A percentile compares a stretch with the other conserved stretches of the same genome.
Evolutionary conservation across 163 green algal genomes (phyloP).

Genomic region (Chloromonas sp.): DNA sequence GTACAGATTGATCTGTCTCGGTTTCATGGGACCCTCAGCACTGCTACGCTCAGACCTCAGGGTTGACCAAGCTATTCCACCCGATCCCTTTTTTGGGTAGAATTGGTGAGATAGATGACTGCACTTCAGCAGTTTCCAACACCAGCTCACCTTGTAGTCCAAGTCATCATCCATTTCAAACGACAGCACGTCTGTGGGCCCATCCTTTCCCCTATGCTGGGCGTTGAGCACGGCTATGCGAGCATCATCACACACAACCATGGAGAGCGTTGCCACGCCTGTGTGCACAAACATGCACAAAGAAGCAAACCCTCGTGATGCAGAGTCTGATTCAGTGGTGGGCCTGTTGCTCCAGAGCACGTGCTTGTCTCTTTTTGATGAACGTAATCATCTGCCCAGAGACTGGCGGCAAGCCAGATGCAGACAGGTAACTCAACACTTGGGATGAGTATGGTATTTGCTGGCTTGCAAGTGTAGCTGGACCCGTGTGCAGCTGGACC

Average conservation of each 20-base stretch:
- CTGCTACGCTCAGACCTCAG: too few relatives aligned
- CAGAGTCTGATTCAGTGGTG: not conserved
- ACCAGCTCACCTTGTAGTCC: slow-evolving; percentile 22
- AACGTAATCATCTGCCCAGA: not conserved
- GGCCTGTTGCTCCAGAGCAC: not conserved
- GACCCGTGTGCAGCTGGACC: not conserved
- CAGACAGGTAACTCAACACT: too few relatives aligned
- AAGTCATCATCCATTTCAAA: slow-evolving; percentile 76
- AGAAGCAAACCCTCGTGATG: not conserved
- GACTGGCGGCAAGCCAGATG: too few relatives aligned
- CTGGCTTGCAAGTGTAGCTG: too few relatives aligned
- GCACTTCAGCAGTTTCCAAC: too few relatives aligned
- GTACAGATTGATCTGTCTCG: too few relatives aligned
- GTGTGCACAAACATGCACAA: not conserved
- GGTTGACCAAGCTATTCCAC: too few relatives aligned
- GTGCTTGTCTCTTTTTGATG: not conserved
- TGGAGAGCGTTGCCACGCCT: slow-evolving; percentile 61
- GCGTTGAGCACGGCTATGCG: slow-evolving; percentile 83
- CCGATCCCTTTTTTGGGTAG: too few relatives aligned
- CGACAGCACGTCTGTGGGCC: slow-evolving; percentile 93
- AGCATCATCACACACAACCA: slow-evolving; percentile 83
- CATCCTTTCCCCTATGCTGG: slow-evolving; percentile 69
- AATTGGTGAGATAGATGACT: too few relatives aligned
- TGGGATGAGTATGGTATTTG: too few relatives aligned
- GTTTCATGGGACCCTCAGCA: too few relatives aligned